Base-by-base conservation (phyloP, 2,329 filamentous ascomycete species). In the Fusarium decemcellulare region DNA sequence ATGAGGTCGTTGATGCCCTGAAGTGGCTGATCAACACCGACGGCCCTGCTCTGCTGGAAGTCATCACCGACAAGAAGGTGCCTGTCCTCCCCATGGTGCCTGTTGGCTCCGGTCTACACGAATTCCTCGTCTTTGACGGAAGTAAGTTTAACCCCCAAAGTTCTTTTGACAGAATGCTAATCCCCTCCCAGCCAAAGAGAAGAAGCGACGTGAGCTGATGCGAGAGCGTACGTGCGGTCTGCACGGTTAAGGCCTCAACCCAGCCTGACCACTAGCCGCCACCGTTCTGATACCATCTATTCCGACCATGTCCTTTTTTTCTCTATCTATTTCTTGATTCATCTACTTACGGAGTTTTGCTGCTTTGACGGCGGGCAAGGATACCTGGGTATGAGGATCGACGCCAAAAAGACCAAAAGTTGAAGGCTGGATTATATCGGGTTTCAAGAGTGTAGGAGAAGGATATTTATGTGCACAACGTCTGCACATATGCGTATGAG, bases 71-170 rank as follows among this genome's bases (percentile, higher is more conserved):
- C 81, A 92, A 91, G 84, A 92, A 96, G 88, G 92, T 96, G 29
- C 95, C 95, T 48, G 95, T 99, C n/a, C 84, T 98, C 76, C 96
- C 96, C 39, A 98, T 98, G 96, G 96, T 99, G 48, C 95, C 95
- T 5, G 91, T 90, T 40, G 96, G 96, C 39, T 91, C 88, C 67
- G 95, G 87, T 63, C 86, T 99, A 75, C 94, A 98, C 79, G 96
- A 98, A 81, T 98, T 98, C 83, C 86, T 98, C 42, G 70, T 76
- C 27, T 71, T 71, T 48, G 80, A 81, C 42, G 73, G 70, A 65
- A 78, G 79, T 79, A 73, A 72, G 79, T 72, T 62, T 36, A 34
- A 23, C 32, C 23, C 14, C 6, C 11, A 14, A 5, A 18, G 23
- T 8, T 9, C 2, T 12, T 36, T 23, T 6, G 3, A 12, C 58